These are phyloP conservation scores for Botryococcus braunii DNA, from an alignment of 163 green algal species.

Conservation along the genomic window DNA sequence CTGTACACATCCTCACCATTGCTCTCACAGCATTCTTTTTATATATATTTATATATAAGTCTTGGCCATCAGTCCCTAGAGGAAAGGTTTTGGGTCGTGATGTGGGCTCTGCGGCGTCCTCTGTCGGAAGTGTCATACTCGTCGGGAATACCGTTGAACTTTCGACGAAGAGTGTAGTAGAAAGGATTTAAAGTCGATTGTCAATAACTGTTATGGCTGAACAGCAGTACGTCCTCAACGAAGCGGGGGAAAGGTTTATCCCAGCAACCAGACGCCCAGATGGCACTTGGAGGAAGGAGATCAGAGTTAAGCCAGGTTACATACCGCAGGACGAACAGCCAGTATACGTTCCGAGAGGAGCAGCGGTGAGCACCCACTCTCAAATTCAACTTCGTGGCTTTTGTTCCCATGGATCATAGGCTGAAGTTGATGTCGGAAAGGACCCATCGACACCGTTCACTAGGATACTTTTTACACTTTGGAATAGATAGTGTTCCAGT, in stretches of 20 bases:
- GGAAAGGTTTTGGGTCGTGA: too few relatives aligned
- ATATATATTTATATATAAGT: too few relatives aligned
- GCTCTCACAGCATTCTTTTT: too few relatives aligned
- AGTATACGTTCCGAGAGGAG: slow-evolving; percentile 53
- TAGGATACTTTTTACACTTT: background rate
- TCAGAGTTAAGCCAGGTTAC: slow-evolving; percentile 72
- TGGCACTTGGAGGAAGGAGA: slow-evolving; percentile 74
- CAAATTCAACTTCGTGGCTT: background rate
- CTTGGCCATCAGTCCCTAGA: too few relatives aligned
- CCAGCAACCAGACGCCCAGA: slow-evolving; percentile 50
- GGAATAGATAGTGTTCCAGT: background rate
- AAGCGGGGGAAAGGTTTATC: slow-evolving; percentile 51
- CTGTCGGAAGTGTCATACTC: too few relatives aligned
- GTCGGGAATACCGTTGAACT: too few relatives aligned
- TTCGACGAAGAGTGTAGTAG: too few relatives aligned
- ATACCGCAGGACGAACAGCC: slow-evolving; percentile 81
- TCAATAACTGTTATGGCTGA: too few relatives aligned
- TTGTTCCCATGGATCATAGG: background rate
- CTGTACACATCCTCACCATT: too few relatives aligned
- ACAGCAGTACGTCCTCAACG: slow-evolving; percentile 13
- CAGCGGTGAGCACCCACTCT: slow-evolving; percentile 36
- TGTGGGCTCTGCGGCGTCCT: too few relatives aligned
- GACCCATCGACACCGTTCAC: too few relatives aligned
- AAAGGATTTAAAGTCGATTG: too few relatives aligned
- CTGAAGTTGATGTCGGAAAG: background rate